phyloP scores from a whole-genome alignment of 2,329 filamentous ascomycete genomes.

The Xylaria hypoxylon region DNA sequence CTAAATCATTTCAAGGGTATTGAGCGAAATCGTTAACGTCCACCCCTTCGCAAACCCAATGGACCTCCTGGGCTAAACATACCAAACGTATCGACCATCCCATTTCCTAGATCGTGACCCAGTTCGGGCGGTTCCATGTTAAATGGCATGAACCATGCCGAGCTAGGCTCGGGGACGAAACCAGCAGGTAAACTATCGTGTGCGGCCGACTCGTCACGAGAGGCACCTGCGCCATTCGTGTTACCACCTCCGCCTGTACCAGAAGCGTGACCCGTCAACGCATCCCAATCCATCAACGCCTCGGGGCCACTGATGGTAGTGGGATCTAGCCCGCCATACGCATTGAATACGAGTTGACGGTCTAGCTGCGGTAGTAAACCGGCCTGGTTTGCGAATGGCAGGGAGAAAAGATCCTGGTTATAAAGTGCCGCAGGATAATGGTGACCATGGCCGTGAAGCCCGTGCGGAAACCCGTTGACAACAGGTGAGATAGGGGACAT shows the following conservation, averaged over 20 bases:
- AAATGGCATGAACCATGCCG: slow-evolving; percentile 93
- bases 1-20: neutral
- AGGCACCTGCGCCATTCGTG: slow-evolving; percentile 48
- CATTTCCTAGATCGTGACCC: slow-evolving; percentile 60
- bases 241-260: slow-evolving; percentile 47
- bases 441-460: slow-evolving; percentile 44
- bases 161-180: slow-evolving; percentile 61
- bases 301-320: slow-evolving; percentile 54
- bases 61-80: slow-evolving; percentile 58
- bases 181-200: slow-evolving; percentile 45
- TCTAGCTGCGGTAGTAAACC: slow-evolving; percentile 76
- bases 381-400: slow-evolving; percentile 63
- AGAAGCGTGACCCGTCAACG: slow-evolving; percentile 52
- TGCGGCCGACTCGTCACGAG: slow-evolving; percentile 47
- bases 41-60: slow-evolving; percentile 46
- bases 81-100: slow-evolving; percentile 62
- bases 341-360: slow-evolving; percentile 79
- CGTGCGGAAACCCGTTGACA: slow-evolving; percentile 44
- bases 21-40: slow-evolving; percentile 38
- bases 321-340: slow-evolving; percentile 69
- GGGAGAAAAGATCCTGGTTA: slow-evolving; percentile 64
- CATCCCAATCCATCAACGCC: slow-evolving; percentile 61
- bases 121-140: slow-evolving; percentile 83
- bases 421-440: slow-evolving; percentile 57
- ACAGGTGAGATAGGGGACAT: slow-evolving; percentile 66